Base-by-base conservation (phyloP, 768 basidiomycete species). In the Psilocybe azurescens region DNA sequence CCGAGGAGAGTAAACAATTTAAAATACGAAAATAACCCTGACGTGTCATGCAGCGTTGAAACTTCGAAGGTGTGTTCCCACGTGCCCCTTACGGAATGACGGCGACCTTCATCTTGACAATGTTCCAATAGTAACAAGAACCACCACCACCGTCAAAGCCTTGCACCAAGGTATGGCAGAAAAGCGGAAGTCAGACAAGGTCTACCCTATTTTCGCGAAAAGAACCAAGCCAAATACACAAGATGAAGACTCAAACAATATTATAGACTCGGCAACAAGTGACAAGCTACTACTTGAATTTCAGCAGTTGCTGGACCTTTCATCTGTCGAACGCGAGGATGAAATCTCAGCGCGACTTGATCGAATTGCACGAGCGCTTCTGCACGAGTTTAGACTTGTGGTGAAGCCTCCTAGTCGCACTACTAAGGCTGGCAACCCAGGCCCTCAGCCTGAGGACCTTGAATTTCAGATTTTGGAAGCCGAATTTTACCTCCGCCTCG, bases 401-500 rank as follows among this genome's bases (percentile, higher is more conserved):
- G 74, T 88, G 3, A 69, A 59, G 30, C 66, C 62, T 56, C 24
- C 24, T 24, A 24, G 24, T 24, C 24, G 24, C 24, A 24, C 24
- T 24, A 24, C 24, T 24, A 24, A 24, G 24, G 32, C 33, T 54
- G 24, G 53, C n/a, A 36, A 53, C n/a, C 5, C 20, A 50, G 33
- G 24, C 2, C 1, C 24, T 24, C 24, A 24, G 24, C 24, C 2
- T 24, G 24, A 69, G 14, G 70, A 77, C 53, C 77, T 77, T 1
- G 77, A 79, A 20, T 85, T 87, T 61, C 81, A 89, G 55, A 78
- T 93, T 32, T 74, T 93, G n/a, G 91, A 94, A 70, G 70, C 91
- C 32, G 91, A 94, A 70, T 91, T 90, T 67, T 94, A 94, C 73
- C 79, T 93, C 18, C 80, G 83, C 66, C 86, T 83, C 64, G 72